Evolutionary conservation across 2,329 filamentous ascomycete genomes (phyloP).

Genomic region (Aschersonia sp.): DNA sequence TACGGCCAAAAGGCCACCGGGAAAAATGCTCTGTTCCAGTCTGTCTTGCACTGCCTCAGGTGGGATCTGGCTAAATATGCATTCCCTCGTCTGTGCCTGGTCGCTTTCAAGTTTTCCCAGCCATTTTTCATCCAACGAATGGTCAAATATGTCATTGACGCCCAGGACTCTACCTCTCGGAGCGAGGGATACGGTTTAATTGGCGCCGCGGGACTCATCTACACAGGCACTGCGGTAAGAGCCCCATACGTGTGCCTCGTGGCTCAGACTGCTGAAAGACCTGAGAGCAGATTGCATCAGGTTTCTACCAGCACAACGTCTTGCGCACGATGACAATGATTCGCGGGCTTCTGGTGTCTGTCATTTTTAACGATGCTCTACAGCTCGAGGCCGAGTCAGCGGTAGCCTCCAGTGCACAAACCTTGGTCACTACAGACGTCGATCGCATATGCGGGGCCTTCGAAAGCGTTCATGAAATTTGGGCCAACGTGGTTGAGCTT

Average conservation of each 20-base stretch:
- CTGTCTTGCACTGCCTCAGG: too few relatives aligned
- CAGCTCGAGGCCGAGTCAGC: too few relatives aligned
- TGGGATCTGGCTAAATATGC: too few relatives aligned
- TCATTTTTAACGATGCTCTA: background rate
- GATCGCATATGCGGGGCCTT: constrained; percentile 8
- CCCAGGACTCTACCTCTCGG: background rate
- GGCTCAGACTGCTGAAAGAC: too few relatives aligned
- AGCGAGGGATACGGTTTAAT: background rate
- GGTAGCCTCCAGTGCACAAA: constrained; percentile 15
- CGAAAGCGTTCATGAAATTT: constrained; percentile 17
- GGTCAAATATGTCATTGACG: background rate
- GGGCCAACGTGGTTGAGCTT: constrained; percentile 17
- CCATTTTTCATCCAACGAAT: background rate
- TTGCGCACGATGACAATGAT: background rate
- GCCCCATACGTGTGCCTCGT: too few relatives aligned
- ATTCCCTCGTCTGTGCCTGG: background rate
- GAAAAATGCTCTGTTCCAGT: too few relatives aligned
- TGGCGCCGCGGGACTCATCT: background rate
- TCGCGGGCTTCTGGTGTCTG: background rate
- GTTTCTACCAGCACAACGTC: background rate
- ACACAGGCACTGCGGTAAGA: background rate
- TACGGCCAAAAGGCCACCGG: too few relatives aligned
- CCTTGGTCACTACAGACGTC: constrained; percentile 29
- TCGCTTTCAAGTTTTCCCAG: background rate
- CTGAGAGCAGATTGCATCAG: background rate